Base-by-base conservation (phyloP, 352 stramenopile species). In the Phytopythium sindhum region DNA sequence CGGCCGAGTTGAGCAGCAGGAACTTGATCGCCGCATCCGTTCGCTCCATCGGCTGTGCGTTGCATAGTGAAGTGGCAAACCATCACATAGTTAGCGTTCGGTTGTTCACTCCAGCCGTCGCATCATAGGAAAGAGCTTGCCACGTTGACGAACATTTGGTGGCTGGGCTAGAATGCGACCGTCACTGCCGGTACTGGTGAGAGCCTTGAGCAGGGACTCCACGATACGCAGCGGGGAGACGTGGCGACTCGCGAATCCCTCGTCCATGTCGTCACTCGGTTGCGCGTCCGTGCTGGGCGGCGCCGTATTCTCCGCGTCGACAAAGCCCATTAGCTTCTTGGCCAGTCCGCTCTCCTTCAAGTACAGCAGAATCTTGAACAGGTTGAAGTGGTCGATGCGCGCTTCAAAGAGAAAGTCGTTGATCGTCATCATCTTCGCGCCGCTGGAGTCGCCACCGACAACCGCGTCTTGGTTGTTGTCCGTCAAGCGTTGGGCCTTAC, bases 1-100 rank as follows among this genome's bases (percentile, higher is more conserved):
- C 83, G 0, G 85, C 87, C 15, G 97, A 97, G 73, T 99, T 98
- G 10, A 99, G 78, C 63, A 99, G 74, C 29, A 99, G 86, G 73
- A 98, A 99, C 61, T 96, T 96, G 37, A 99, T 81, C 17, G 70
- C 61, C 1, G 73, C 77, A 72, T 91, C 80, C 21, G 78, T 68
- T 6, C 73, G 72, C 62, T 81, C 83, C 2, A 57, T 72, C 33
- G 68, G 63, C 80, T 91, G 58, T 17, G 53, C 6, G 28, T 6
- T 10, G 33, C 33, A 39, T 10, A 39, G 10, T 11, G 9, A n/a
- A n/a, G n/a, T n/a, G 35, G 35, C 35, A 41, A 3, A 19, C 12
- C 21, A 35, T 10, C 17, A 9, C 10, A 33, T 12, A 19, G 21
- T 51, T 26, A 26, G 37, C 24, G 3, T 21, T 29, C 12, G 21